Percentiles rank a stretch among this genome's conserved stretches.
These are phyloP conservation scores for Euphrasia arctica DNA, from an alignment of 305 asterid genomes.

Conservation along the genomic window DNA sequence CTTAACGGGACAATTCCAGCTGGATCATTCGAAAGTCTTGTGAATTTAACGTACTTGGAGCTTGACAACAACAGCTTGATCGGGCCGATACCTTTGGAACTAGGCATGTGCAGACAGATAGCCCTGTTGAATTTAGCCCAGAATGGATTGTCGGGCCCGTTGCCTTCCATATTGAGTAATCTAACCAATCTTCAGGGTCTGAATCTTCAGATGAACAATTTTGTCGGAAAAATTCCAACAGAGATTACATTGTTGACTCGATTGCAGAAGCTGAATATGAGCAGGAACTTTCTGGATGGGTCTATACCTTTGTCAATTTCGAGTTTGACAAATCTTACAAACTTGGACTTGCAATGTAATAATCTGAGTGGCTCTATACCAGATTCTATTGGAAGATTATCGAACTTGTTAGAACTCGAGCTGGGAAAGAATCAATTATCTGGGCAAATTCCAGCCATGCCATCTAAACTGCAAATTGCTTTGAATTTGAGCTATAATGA, in stretches of 20 bases:
- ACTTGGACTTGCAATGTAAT: constrained; percentile 54
- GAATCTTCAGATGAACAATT: constrained; percentile 48
- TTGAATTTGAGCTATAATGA: constrained; percentile 70
- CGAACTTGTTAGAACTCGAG: constrained; percentile 50
- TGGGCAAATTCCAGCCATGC: constrained; percentile 54
- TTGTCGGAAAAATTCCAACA: constrained; percentile 56
- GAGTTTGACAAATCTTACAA: constrained; percentile 38
- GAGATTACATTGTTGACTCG: constrained; percentile 33
- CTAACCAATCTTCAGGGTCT: constrained; percentile 54
- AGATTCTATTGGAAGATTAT: constrained; percentile 36
- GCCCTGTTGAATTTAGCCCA: constrained; percentile 61
- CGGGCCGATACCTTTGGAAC: constrained; percentile 54
- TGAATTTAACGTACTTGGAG: constrained; percentile 47
- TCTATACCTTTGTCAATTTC: constrained; percentile 50
- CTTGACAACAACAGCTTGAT: constrained; percentile 40
- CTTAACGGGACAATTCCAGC: constrained; percentile 48
- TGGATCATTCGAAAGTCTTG: constrained; percentile 33
- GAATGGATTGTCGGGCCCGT: constrained; percentile 44
- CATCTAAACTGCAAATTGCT: constrained; percentile 47
- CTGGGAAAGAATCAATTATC: constrained; percentile 62
- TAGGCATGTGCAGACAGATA: constrained; percentile 45
- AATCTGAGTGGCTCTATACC: constrained; percentile 58
- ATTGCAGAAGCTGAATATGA: constrained; percentile 54
- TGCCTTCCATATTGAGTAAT: constrained; percentile 45
- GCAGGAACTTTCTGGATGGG: constrained; percentile 52